Evolutionary conservation across 2,329 filamentous ascomycete genomes (phyloP).

Genomic region (Fusarium bulbicola): DNA sequence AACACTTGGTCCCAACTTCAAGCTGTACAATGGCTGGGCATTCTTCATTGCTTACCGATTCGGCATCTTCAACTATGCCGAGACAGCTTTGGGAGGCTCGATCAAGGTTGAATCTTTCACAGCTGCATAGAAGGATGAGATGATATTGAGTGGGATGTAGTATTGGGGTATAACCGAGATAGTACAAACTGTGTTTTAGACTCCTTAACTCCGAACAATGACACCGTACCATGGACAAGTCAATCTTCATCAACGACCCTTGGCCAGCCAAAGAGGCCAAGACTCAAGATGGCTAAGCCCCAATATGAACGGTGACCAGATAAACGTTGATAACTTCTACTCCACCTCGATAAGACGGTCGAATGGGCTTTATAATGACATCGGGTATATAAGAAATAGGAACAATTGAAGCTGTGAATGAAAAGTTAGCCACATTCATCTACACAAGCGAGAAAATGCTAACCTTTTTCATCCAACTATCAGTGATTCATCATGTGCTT

Average conservation of each 20-base stretch:
- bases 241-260: too few relatives aligned
- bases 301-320: neutral
- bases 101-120: slow-evolving; percentile 30
- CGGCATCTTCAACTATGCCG: slow-evolving; percentile 61
- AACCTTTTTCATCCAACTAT: neutral
- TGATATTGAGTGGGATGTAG: neutral
- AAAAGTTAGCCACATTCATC: neutral
- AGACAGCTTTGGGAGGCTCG: slow-evolving; percentile 52
- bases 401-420: neutral
- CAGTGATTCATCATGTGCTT: neutral
- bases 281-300: neutral
- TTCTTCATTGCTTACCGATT: slow-evolving; percentile 61
- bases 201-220: neutral
- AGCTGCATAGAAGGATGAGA: neutral
- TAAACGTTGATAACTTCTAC: neutral
- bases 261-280: neutral
- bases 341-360: too few relatives aligned
- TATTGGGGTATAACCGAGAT: neutral
- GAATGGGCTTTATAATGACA: too few relatives aligned
- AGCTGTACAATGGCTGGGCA: slow-evolving; percentile 53
- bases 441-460: neutral
- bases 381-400: neutral
- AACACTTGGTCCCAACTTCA: slow-evolving; percentile 45
- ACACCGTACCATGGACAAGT: neutral
- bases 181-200: neutral